Evolutionary conservation across 371 early-diverging fungal genomes (phyloP), one percentile per base, ranked within the genome.

Genomic region (Paraphysoderma sedebokerense): DNA sequence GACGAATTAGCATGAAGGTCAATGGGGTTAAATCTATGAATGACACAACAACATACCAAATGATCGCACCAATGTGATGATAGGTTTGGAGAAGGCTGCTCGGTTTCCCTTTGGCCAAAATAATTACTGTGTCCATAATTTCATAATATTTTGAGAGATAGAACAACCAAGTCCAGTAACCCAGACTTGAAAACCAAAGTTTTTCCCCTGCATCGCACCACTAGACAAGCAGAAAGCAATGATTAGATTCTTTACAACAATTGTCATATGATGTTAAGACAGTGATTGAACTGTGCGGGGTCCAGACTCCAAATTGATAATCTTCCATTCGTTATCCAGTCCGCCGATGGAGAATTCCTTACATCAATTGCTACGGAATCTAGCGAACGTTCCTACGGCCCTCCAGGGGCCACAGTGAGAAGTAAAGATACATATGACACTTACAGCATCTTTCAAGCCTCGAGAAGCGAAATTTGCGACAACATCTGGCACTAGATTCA

Each of bases 121-220:
- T 81, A 55, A 88, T 86, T 45, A 76, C 70, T 33, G 88, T 87
- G 62, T 87, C 87, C 49, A 87, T 62, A 46, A 87, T 72, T 63
- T 87, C 87, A 64, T 85, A 87, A 58, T 74, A 85, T 67, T 87
- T 87, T 54, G 79, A 79, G 46, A 87, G 73, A 64, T 87, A 87
- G 61, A 87, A 87, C 51, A 81, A 57, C 55, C 79, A 87, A 24
- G 79, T 76, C 72, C 82, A 76, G 57, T 79, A 81, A 44, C 74
- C 77, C 36, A 87, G 71, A 24, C 67, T 62, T 46, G 66, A 62
- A 52, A 79, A 71, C 85, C 86, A 85, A 49, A 79, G 57, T 32
- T 65, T 65, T 31, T 64, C 53, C 50, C 74, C 67, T 15, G 60
- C 58, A 60, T 86, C 85, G 58, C 85, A 86, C 55, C 65, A 74